Evolutionary conservation across 2,329 filamentous ascomycete species (phyloP).

Genomic region (Botrytis aclada): DNA sequence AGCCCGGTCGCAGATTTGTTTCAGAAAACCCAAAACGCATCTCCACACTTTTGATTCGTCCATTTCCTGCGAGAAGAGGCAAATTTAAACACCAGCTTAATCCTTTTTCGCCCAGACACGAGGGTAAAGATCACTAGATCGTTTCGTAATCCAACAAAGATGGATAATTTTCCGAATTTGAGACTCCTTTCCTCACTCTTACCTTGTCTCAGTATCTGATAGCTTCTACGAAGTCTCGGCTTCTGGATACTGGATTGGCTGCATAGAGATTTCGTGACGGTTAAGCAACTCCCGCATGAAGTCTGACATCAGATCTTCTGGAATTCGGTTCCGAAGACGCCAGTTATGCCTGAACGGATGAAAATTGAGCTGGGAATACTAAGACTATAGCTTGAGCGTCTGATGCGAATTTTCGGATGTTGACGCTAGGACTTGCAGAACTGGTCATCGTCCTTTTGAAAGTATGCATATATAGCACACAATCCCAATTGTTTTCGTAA

Average conservation of each 20-base stretch:
- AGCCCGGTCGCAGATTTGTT: not conserved
- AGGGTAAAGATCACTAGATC: not conserved
- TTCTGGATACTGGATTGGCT: not conserved
- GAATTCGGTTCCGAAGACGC: not conserved
- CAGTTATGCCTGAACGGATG: not conserved
- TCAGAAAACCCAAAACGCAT: not conserved
- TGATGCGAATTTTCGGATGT: not conserved
- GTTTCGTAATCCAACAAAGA: not conserved
- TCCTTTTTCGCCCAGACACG: not conserved
- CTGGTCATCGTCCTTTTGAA: not conserved
- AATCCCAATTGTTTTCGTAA: not conserved
- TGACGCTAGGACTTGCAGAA: not conserved
- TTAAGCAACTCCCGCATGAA: not conserved
- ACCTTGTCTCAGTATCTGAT: not conserved
- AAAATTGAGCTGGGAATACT: not conserved
- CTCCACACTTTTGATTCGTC: not conserved
- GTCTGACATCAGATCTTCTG: constrained; percentile 2
- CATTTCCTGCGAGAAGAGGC: no score
- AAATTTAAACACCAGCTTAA: not conserved
- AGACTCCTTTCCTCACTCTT: not conserved
- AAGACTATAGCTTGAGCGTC: not conserved
- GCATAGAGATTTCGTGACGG: not conserved
- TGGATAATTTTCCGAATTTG: not conserved
- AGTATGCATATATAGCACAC: not conserved
- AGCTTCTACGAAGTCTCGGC: not conserved